Conservation (phyloP, 345 rosid species). For the Pseudoturritis turrita region DNA sequence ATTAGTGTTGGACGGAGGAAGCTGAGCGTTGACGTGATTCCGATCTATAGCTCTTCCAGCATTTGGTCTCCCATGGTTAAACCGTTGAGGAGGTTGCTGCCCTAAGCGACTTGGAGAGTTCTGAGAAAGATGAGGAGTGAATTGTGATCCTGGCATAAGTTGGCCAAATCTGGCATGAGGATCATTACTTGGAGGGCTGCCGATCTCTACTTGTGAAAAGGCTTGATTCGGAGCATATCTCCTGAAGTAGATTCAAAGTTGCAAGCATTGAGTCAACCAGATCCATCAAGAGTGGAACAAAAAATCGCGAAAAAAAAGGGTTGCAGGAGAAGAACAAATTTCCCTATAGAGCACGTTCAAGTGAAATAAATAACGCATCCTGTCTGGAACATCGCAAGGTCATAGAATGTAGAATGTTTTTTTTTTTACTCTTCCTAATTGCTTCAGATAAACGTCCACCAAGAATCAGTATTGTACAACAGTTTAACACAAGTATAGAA, state of each 20-base stretch:
- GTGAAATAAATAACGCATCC: not conserved
- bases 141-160: conserved; percentile 33
- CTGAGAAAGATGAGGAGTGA: conserved; percentile 51
- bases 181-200: conserved; percentile 71
- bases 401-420: not conserved
- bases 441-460: not conserved
- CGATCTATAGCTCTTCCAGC: conserved; percentile 53
- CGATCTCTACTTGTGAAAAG: conserved; percentile 56
- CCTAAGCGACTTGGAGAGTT: conserved; percentile 92
- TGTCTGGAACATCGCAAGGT: not conserved
- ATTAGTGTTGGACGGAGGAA: conserved; percentile 56
- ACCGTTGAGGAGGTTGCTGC: conserved; percentile 62
- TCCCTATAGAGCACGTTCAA: conserved; percentile 1
- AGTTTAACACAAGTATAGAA: not conserved
- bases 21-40: conserved; percentile 65
- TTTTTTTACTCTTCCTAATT: not conserved
- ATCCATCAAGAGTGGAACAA: not conserved
- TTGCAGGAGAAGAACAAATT: not conserved
- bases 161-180: conserved; percentile 55
- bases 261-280: not conserved
- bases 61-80: conserved; percentile 52
- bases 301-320: not conserved
- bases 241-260: conserved; percentile 40
- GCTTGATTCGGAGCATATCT: conserved; percentile 56
- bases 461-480: not conserved